Percentiles rank a stretch among this genome's conserved stretches.
Evolutionary conservation across 2,329 filamentous ascomycete genomes (phyloP).

Genomic region (Mariannaea elegans): DNA sequence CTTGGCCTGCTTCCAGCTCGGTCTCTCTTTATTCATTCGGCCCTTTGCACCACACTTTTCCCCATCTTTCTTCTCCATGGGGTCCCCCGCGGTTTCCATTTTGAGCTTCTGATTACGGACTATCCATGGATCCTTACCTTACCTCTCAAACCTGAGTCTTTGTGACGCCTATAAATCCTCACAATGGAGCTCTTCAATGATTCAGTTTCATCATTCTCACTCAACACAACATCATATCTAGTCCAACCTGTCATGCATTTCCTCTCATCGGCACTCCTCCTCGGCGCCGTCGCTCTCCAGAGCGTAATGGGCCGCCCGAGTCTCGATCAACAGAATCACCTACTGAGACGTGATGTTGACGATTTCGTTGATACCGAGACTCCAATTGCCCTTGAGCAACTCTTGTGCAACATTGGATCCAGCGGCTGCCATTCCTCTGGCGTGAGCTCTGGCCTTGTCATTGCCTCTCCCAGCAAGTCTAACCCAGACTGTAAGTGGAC

Average conservation of each 20-base stretch:
- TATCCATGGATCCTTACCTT: neutral
- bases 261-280: conserved; percentile 58
- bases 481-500: conserved; percentile 63
- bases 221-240: conserved; percentile 42
- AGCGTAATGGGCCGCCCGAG: conserved; percentile 58
- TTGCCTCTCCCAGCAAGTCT: conserved; percentile 64
- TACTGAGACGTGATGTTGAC: conserved; percentile 60
- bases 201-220: conserved; percentile 37
- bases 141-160: neutral
- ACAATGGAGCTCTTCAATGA: conserved; percentile 39
- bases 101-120: conserved; percentile 22
- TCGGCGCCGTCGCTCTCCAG: conserved; percentile 62
- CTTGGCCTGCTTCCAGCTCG: neutral
- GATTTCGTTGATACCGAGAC: conserved; percentile 62
- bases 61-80: conserved; percentile 25
- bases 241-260: conserved; percentile 59
- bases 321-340: conserved; percentile 39
- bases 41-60: conserved; percentile 38
- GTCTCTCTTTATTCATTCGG: conserved; percentile 31
- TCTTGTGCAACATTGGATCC: conserved; percentile 69
- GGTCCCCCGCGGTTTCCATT: conserved; percentile 27
- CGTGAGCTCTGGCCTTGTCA: conserved; percentile 60
- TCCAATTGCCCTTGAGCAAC: conserved; percentile 58
- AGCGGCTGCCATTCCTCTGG: conserved; percentile 59
- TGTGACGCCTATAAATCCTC: conserved; percentile 33